phyloP scores from a whole-genome alignment of 306 rosid genomes.

The Astragalus membranaceus region DNA sequence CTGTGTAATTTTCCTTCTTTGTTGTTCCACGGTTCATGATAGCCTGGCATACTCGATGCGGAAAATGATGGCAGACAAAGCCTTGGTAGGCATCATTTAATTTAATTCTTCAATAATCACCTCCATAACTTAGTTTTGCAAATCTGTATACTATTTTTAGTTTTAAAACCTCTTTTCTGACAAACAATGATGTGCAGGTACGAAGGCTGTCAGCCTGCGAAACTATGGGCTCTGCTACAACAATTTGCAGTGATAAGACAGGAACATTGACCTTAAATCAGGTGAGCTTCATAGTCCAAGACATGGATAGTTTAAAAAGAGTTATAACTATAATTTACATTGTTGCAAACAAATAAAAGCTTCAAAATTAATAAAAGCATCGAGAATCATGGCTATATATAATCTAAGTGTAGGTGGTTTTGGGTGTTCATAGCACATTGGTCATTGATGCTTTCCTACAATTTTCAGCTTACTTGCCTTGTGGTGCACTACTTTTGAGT shows the following conservation, averaged over 20 bases:
- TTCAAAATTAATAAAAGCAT: slow-evolving; percentile 2
- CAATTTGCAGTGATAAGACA: slow-evolving; percentile 98
- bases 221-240: slow-evolving; percentile 99
- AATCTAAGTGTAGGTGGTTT: slow-evolving; percentile 8
- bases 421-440: slow-evolving; percentile 8
- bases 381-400: background rate
- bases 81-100: slow-evolving; percentile 52
- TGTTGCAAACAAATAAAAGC: slow-evolving; percentile 10
- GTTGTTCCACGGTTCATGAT: slow-evolving; percentile 12
- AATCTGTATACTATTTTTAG: slow-evolving; percentile 2
- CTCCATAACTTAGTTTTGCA: slow-evolving; percentile 10
- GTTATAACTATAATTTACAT: slow-evolving; percentile 15
- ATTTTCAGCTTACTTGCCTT: background rate
- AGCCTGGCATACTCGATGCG: slow-evolving; percentile 97
- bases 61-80: slow-evolving; percentile 99
- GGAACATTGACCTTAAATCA: slow-evolving; percentile 93
- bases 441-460: slow-evolving; percentile 1
- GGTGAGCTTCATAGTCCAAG: slow-evolving; percentile 31
- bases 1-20: slow-evolving; percentile 14
- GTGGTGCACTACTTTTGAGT: background rate
- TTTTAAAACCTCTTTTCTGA: slow-evolving; percentile 24
- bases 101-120: background rate
- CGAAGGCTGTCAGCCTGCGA: slow-evolving; percentile 96
- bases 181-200: slow-evolving; percentile 47
- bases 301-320: slow-evolving; percentile 5